Evolutionary conservation across 2,329 filamentous ascomycete genomes (phyloP), one percentile per base, ranked within the genome.

Genomic region (Endoconidiophora laricicola): DNA sequence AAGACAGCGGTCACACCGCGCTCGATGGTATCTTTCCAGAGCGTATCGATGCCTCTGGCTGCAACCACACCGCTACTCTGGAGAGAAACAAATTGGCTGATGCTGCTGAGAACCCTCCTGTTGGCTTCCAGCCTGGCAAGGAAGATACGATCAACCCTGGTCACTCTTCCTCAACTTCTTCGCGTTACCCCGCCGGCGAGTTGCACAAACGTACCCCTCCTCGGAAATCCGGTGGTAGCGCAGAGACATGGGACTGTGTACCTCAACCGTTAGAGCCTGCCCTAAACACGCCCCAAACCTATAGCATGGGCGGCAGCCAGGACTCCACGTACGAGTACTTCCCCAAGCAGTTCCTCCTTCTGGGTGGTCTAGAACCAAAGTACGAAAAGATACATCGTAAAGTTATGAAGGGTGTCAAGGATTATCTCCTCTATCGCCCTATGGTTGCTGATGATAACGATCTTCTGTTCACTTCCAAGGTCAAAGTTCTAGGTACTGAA

Each of bases 1-100:
- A 94, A 65, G 75, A 79, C 57, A 67, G 68, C 2, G 74, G 70
- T 4, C 29, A 12, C 29, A 88, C 83, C 1, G 70, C 71, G 2
- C 67, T 94, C 6, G 78, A 82, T 1, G 87, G 88, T 2, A 74
- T 94, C 58, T 94, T 90, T 69, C 86, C 88, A 0, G 52, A 84
- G 55, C 69, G 69, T 38, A 65, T 95, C 10, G 86, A 94, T 64
- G 79, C 82, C 7, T 83, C 81, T 23, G 87, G 87, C 4, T 94
- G 87, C 62, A 81, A 84, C 58, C 69, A 66, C 52, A 72, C 74
- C 1, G 70, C 69, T 0, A 61, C 62, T 22, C 24, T 10, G 3
- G 51, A 53, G 36, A 45, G 39, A 26, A 9, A 57, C 57, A 3
- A 40, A 59, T 18, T 46, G 12, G 24, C 45, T 6, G 18, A 24